A percentile compares a stretch with the other conserved stretches of the same genome.
These are phyloP conservation scores for Zoysia japonica DNA, from an alignment of 176 grass and related monocot species.

Conservation along the genomic window DNA sequence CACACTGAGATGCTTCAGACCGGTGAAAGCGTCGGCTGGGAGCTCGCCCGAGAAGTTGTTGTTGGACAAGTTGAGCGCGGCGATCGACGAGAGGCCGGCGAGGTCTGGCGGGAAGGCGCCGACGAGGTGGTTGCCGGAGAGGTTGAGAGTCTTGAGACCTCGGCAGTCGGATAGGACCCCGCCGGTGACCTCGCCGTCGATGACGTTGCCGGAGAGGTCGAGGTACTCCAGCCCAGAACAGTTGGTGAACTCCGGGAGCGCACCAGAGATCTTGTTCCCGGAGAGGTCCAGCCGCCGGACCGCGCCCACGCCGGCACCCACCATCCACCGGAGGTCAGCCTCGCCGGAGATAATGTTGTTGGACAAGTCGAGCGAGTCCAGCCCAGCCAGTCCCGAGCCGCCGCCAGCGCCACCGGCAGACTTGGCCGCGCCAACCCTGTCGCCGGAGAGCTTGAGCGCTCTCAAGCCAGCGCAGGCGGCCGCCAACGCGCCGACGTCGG, in stretches of 20 bases:
- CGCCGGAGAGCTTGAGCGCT: slow-evolving; percentile 52
- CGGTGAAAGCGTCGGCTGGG: slow-evolving; percentile 17
- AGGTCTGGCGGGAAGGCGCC: slow-evolving; percentile 48
- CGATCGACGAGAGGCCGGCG: slow-evolving; percentile 24
- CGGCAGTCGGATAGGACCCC: slow-evolving; percentile 47
- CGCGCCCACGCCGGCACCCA: slow-evolving; percentile 17
- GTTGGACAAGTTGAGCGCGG: slow-evolving; percentile 37
- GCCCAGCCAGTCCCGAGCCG: neutral
- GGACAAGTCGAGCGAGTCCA: slow-evolving; percentile 56
- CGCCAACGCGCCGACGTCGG: slow-evolving; percentile 24
- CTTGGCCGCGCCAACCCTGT: slow-evolving; percentile 36
- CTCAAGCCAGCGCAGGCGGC: slow-evolving; percentile 29
- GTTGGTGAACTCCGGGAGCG: slow-evolving; percentile 46
- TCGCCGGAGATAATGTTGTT: slow-evolving; percentile 38
- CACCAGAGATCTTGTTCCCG: slow-evolving; percentile 43
- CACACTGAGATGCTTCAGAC: slow-evolving; percentile 37
- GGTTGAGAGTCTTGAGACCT: slow-evolving; percentile 43
- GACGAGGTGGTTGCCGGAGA: slow-evolving; percentile 44
- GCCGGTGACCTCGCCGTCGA: slow-evolving; percentile 28
- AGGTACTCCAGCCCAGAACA: slow-evolving; percentile 48
- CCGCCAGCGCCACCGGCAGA: neutral
- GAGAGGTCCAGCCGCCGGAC: slow-evolving; percentile 46
- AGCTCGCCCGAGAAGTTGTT: slow-evolving; percentile 62
- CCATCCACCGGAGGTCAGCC: slow-evolving; percentile 34
- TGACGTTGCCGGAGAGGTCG: slow-evolving; percentile 51